A percentile compares a stretch with the other conserved stretches of the same genome.
These are phyloP conservation scores for Fraxinus americana DNA, from an alignment of 257 asterid species.

Conservation along the genomic window DNA sequence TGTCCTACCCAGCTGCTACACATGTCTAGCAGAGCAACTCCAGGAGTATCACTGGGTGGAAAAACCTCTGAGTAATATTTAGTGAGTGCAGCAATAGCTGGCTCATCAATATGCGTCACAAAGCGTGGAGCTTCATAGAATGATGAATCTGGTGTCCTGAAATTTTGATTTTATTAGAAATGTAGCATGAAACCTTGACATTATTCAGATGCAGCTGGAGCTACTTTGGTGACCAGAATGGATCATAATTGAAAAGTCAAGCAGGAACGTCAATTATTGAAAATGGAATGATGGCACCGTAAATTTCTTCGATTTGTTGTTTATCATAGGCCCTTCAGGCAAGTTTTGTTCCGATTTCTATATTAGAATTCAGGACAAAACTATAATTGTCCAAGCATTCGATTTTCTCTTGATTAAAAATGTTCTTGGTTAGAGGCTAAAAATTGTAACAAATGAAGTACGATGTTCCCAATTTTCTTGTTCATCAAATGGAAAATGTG, in stretches of 20 bases:
- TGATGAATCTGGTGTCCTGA: slow-evolving; percentile 74
- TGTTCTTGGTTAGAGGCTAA: background rate
- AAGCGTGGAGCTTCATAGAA: slow-evolving; percentile 93
- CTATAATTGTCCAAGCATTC: background rate
- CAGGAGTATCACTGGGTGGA: slow-evolving; percentile 74
- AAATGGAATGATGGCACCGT: background rate
- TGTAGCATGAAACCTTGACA: background rate
- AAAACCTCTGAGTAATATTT: slow-evolving; percentile 72
- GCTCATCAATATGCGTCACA: slow-evolving; percentile 94
- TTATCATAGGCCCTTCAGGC: background rate
- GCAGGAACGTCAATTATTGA: background rate
- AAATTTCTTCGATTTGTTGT: background rate
- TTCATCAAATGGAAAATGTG: background rate
- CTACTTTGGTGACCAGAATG: background rate
- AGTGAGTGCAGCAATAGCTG: slow-evolving; percentile 90
- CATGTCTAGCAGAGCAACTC: slow-evolving; percentile 91
- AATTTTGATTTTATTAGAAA: background rate
- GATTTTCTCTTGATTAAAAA: background rate
- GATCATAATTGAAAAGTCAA: background rate
- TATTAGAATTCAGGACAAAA: background rate
- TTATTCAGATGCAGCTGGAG: background rate
- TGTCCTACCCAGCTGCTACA: slow-evolving; percentile 95
- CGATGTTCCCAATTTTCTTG: background rate
- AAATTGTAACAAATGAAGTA: background rate
- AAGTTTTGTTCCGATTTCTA: background rate